Evolutionary conservation across 441 rosid species (phyloP).

Genomic region (Brassica balearica): DNA sequence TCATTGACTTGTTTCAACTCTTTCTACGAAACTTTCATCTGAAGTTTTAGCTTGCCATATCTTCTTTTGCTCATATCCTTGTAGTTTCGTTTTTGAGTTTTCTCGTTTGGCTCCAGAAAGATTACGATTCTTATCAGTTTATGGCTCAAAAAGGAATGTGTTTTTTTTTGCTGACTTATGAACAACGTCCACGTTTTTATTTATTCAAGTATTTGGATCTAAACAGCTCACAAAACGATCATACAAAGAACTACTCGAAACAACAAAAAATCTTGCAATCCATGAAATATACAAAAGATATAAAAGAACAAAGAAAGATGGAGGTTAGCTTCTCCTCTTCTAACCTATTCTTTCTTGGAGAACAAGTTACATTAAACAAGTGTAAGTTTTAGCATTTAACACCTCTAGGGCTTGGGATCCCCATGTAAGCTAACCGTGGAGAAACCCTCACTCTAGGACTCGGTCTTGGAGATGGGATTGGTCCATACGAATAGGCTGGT

Average conservation of each 20-base stretch:
- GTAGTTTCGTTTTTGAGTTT: too few relatives aligned
- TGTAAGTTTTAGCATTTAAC: constrained; percentile 29
- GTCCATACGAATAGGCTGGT: constrained; percentile 44
- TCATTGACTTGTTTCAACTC: too few relatives aligned
- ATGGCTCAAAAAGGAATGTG: too few relatives aligned
- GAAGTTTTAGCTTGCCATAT: too few relatives aligned
- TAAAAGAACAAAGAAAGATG: constrained; percentile 25
- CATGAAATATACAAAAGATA: constrained; percentile 15
- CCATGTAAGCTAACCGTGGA: constrained; percentile 80
- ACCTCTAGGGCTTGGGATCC: constrained; percentile 78
- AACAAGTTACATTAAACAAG: constrained; percentile 16
- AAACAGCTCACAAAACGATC: neutral
- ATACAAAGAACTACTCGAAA: neutral
- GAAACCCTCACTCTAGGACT: constrained; percentile 71
- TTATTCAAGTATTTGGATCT: neutral
- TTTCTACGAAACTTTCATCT: too few relatives aligned
- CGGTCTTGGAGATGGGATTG: constrained; percentile 87
- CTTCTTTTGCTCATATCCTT: too few relatives aligned
- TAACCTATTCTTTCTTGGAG: constrained; percentile 20
- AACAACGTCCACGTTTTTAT: too few relatives aligned
- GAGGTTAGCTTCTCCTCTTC: constrained; percentile 24
- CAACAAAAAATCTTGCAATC: neutral
- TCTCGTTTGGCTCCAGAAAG: too few relatives aligned
- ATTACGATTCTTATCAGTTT: too few relatives aligned
- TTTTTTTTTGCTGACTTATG: too few relatives aligned